phyloP scores from a whole-genome alignment of 352 stramenopile species.

The Pythium vanterpoolii region DNA sequence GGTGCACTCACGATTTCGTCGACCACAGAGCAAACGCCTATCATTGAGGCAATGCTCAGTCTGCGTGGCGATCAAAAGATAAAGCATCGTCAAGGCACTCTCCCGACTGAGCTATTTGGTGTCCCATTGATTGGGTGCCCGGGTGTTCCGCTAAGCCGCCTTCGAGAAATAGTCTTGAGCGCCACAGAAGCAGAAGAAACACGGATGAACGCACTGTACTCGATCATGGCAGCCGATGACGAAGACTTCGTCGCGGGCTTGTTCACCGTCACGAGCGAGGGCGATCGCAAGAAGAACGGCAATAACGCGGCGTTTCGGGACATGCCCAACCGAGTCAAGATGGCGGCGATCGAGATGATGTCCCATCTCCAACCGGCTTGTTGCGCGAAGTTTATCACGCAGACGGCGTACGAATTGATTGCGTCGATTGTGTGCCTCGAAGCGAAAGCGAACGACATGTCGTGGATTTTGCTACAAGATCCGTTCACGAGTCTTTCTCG shows the following conservation, averaged over 20 bases:
- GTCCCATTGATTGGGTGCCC: slow-evolving; percentile 46
- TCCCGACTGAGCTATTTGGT: slow-evolving; percentile 46
- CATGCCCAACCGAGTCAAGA: slow-evolving; percentile 70
- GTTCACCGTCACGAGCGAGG: slow-evolving; percentile 49
- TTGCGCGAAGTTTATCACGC: slow-evolving; percentile 68
- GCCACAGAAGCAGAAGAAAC: slow-evolving; percentile 49
- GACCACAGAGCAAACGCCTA: slow-evolving; percentile 70
- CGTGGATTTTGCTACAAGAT: slow-evolving; percentile 78
- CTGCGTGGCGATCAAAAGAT: slow-evolving; percentile 51
- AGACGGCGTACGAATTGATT: slow-evolving; percentile 75
- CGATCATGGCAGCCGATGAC: slow-evolving; percentile 61
- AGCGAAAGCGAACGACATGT: slow-evolving; percentile 78
- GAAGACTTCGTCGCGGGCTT: slow-evolving; percentile 63
- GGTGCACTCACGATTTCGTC: slow-evolving; percentile 69
- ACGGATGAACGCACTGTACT: slow-evolving; percentile 69
- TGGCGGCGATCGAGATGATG: slow-evolving; percentile 70
- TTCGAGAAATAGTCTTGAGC: slow-evolving; percentile 65
- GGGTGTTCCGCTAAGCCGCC: slow-evolving; percentile 54
- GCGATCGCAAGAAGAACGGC: slow-evolving; percentile 64
- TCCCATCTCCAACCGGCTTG: slow-evolving; percentile 47
- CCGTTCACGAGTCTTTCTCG: slow-evolving; percentile 69
- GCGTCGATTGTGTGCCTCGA: slow-evolving; percentile 79
- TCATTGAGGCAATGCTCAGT: slow-evolving; percentile 75
- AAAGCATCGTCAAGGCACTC: slow-evolving; percentile 2
- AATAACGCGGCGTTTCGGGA: slow-evolving; percentile 56